A percentile compares a stretch with the other conserved stretches of the same genome.
Conservation (phyloP, 2,329 filamentous ascomycete genomes). For the Exophiala spinifera region DNA sequence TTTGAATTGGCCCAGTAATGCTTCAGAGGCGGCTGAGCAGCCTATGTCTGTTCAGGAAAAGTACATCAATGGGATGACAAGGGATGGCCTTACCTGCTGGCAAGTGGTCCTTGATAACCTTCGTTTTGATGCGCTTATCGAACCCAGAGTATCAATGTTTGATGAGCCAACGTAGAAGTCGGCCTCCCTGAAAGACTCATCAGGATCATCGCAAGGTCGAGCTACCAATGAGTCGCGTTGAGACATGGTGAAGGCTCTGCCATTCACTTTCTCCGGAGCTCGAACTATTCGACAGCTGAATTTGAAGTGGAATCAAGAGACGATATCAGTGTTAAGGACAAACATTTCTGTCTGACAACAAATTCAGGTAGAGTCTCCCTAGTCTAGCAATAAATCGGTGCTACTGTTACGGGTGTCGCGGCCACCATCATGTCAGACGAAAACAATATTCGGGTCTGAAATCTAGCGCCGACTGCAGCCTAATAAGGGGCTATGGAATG, state of each 20-base stretch:
- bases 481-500: background rate
- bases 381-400: too few relatives aligned
- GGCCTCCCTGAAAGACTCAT: slow-evolving; percentile 7
- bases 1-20: background rate
- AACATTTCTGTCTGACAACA: background rate
- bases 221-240: too few relatives aligned
- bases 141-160: slow-evolving; percentile 6
- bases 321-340: background rate
- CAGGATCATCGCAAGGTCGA: background rate
- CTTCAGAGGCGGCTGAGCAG: background rate
- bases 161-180: slow-evolving; percentile 18
- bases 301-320: too few relatives aligned
- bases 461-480: background rate
- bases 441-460: background rate
- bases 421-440: background rate
- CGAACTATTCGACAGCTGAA: too few relatives aligned
- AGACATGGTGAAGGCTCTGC: too few relatives aligned
- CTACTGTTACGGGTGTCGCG: too few relatives aligned
- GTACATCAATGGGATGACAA: too few relatives aligned
- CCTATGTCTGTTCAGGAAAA: background rate
- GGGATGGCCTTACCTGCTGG: background rate
- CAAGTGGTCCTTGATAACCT: background rate
- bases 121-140: background rate
- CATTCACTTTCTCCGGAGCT: too few relatives aligned
- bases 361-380: background rate